Percentiles rank a stretch among this genome's conserved stretches.
phyloP scores from a whole-genome alignment of 2,329 filamentous ascomycete genomes.

The Xylaria sp. region DNA sequence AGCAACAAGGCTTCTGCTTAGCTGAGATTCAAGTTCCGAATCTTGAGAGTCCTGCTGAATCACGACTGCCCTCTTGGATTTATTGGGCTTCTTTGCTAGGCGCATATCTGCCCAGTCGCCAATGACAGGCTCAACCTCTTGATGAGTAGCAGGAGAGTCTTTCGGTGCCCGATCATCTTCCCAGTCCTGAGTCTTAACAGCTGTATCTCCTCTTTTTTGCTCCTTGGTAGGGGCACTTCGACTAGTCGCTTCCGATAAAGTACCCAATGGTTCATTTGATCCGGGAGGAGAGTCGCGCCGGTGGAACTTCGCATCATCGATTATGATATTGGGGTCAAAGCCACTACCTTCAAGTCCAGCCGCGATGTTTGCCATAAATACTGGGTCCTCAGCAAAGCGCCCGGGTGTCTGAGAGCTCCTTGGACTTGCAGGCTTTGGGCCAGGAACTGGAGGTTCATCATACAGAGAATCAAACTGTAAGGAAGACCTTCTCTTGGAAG shows the following conservation, averaged over 20 bases:
- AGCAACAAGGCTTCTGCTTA: constrained; percentile 1
- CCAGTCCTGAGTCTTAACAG: constrained; percentile 47
- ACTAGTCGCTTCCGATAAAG: neutral
- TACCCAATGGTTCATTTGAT: constrained; percentile 63
- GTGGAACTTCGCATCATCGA: constrained; percentile 72
- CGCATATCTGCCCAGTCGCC: constrained; percentile 45
- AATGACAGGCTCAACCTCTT: constrained; percentile 40
- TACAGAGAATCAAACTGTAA: constrained; percentile 55
- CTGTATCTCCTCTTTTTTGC: constrained; percentile 52
- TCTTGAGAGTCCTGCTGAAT: constrained; percentile 41
- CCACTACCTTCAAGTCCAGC: constrained; percentile 76
- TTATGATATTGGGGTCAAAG: constrained; percentile 77
- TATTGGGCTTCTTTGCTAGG: constrained; percentile 45
- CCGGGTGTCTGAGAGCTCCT: constrained; percentile 68
- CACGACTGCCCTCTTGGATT: constrained; percentile 44
- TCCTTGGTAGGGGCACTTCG: neutral
- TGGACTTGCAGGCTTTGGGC: constrained; percentile 67
- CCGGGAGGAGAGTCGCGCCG: constrained; percentile 72
- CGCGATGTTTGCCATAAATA: constrained; percentile 76
- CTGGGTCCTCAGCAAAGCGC: constrained; percentile 73
- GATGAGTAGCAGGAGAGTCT: constrained; percentile 36
- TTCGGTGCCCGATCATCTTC: constrained; percentile 42
- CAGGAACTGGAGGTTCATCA: constrained; percentile 62
- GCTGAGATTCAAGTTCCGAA: neutral
- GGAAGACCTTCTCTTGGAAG: constrained; percentile 49